These are phyloP conservation scores for Drechslerella dactyloides DNA, from an alignment of 2,329 filamentous ascomycete species.

Conservation along the genomic window DNA sequence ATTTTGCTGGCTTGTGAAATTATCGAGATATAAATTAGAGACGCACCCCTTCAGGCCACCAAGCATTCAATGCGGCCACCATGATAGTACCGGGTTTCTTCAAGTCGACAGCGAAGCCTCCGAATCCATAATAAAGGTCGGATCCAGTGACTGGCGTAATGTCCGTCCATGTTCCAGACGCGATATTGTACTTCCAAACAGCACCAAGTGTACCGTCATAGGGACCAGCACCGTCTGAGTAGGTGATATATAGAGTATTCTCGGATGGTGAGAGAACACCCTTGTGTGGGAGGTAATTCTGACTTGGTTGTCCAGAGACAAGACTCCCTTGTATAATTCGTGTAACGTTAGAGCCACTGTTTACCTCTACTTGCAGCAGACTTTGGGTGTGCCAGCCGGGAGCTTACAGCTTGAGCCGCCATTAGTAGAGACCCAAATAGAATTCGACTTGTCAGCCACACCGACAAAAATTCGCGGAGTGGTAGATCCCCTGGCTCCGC, in stretches of 20 bases:
- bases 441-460: constrained; percentile 62
- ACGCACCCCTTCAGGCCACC: constrained; percentile 67
- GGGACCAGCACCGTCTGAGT: constrained; percentile 65
- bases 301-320: constrained; percentile 62
- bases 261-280: constrained; percentile 63
- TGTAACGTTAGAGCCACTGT: background rate
- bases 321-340: constrained; percentile 58
- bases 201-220: constrained; percentile 66
- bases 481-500: constrained; percentile 59
- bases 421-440: constrained; percentile 65
- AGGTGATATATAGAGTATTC: constrained; percentile 65
- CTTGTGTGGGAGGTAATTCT: constrained; percentile 65
- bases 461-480: constrained; percentile 67
- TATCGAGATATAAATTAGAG: constrained; percentile 61
- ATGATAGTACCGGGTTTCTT: constrained; percentile 66
- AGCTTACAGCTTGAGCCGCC: constrained; percentile 63
- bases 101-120: constrained; percentile 65
- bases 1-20: background rate
- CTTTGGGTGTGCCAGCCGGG: too few species aligned
- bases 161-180: constrained; percentile 63
- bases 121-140: constrained; percentile 62
- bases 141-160: constrained; percentile 63
- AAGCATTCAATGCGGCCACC: constrained; percentile 66
- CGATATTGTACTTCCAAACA: constrained; percentile 65
- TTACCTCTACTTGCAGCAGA: background rate